A percentile compares a stretch with the other conserved stretches of the same genome.
phyloP scores from a whole-genome alignment of 2,329 filamentous ascomycete genomes.

The Pleomassaria siparia region DNA sequence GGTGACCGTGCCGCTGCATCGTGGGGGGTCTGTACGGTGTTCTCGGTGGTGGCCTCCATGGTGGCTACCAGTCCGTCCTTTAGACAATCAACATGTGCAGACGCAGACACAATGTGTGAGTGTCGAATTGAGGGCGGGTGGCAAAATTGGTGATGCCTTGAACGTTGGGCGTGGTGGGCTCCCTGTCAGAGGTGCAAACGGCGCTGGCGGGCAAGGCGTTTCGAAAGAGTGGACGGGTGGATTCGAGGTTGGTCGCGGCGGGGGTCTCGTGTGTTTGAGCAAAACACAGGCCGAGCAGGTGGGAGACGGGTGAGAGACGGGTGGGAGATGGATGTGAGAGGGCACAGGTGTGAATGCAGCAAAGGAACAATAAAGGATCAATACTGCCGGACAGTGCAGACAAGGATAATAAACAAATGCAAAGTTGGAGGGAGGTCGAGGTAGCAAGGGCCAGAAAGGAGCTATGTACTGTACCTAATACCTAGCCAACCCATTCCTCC shows the following conservation, averaged over 20 bases:
- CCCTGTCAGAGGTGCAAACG: conserved; percentile 15
- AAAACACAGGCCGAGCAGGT: conserved; percentile 17
- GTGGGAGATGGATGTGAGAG: conserved; percentile 1
- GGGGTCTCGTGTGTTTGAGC: conserved; percentile 2
- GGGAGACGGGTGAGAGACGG: conserved; percentile 4
- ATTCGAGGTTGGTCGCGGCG: conserved; percentile 1
- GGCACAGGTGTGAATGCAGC: neutral
- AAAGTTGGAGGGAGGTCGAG: no score
- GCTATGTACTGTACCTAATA: no score
- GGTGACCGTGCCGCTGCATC: conserved; percentile 23
- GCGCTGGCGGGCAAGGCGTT: conserved; percentile 24
- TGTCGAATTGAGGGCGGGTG: conserved; percentile 1
- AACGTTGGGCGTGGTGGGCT: conserved; percentile 18
- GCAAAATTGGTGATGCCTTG: conserved; percentile 9
- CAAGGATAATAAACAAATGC: neutral
- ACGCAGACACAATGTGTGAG: neutral
- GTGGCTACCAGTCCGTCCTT: conserved; percentile 8
- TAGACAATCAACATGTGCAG: conserved; percentile 8
- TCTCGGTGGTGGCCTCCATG: conserved; percentile 24
- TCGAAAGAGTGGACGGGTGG: conserved; percentile 18
- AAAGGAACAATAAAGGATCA: neutral
- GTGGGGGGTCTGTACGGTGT: conserved; percentile 5
- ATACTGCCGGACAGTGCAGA: neutral
- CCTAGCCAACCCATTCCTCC: no score
- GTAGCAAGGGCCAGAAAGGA: no score